A percentile compares a stretch with the other conserved stretches of the same genome.
These are phyloP conservation scores for Geotrichum bryndzae DNA, from an alignment of 1,139 yeast species.

Conservation along the genomic window DNA sequence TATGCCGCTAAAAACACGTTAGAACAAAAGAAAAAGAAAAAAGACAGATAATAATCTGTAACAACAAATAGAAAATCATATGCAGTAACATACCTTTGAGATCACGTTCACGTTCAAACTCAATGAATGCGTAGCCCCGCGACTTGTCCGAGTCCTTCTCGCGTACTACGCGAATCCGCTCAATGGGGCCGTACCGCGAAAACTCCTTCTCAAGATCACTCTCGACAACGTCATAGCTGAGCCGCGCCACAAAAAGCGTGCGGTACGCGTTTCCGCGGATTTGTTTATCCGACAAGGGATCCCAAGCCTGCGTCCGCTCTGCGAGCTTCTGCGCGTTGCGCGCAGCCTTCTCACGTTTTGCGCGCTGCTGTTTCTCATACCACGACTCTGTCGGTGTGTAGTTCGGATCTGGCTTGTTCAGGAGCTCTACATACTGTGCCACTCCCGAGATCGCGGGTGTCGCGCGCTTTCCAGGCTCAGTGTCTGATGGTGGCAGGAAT, in stretches of 20 bases:
- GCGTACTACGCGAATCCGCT: slow-evolving; percentile 58
- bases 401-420: slow-evolving; percentile 36
- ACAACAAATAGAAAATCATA: slow-evolving; percentile 14
- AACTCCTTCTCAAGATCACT: slow-evolving; percentile 61
- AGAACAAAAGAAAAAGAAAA: background rate
- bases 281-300: slow-evolving; percentile 54
- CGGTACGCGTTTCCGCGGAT: slow-evolving; percentile 67
- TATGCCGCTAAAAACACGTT: slow-evolving; percentile 40
- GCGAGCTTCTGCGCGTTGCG: slow-evolving; percentile 30
- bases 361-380: slow-evolving; percentile 36
- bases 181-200: slow-evolving; percentile 63
- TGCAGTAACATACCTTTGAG: slow-evolving; percentile 38
- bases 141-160: slow-evolving; percentile 50
- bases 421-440: slow-evolving; percentile 37
- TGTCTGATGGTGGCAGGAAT: slow-evolving; percentile 50
- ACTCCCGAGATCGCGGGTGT: slow-evolving; percentile 52
- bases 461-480: slow-evolving; percentile 46
- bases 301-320: slow-evolving; percentile 41
- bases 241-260: slow-evolving; percentile 72
- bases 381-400: slow-evolving; percentile 37
- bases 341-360: slow-evolving; percentile 32
- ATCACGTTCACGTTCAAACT: slow-evolving; percentile 55
- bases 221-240: slow-evolving; percentile 63
- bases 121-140: slow-evolving; percentile 80
- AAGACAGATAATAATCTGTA: slow-evolving; percentile 4